Base-by-base conservation (phyloP, 2,329 filamentous ascomycete genomes). In the Colletotrichum sp. region DNA sequence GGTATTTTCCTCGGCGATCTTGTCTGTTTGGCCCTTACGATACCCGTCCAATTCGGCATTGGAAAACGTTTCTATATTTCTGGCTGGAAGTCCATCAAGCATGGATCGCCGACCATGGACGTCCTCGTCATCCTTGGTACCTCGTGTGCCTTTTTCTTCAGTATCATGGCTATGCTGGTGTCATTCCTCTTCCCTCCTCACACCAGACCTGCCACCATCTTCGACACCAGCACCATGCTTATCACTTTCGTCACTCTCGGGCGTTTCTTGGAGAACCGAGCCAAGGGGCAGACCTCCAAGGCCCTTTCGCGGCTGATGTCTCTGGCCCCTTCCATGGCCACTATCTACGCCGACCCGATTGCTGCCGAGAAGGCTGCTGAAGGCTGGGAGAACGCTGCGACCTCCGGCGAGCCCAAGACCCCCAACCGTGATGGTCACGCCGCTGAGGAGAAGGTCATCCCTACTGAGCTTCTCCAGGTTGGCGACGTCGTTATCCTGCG, bases 151-250 rank as follows among this genome's bases (percentile, higher is more conserved):
- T 99, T 99, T 87, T 97, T 98, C 85, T 99, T 98, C 87, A 99
- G 96, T 83, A 87, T 96, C 79, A 92, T 95, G 64, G 92, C 95
- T 18, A 98, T 99, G 95, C 71, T 93, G 6, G 92, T 99, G 18
- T 98, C 96, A 1, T 83, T 99, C 24, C 79, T 95, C 16, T 88
- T 91, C n/a, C 88, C 92, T 26, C 95, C 95, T 8, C 95, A 99
- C 82, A 91, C 90, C 4, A 92, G 95, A 64, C 97, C 97, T 1
- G 93, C 92, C 78, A 98, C 96, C 3, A 94, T 98, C 18, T 99
- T 99, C 81, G 97, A 99, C 82, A 99, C 97, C 2, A 98, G 96
- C 85, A 98, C 96, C 26, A 99, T 99, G 97, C 90, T 99, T 68
- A 96, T 99, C 84, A 98, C 96, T 0, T 99, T 99, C 83, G 95